These are phyloP conservation scores for Colletotrichum navitas DNA, from an alignment of 2,329 filamentous ascomycete genomes.

Conservation along the genomic window DNA sequence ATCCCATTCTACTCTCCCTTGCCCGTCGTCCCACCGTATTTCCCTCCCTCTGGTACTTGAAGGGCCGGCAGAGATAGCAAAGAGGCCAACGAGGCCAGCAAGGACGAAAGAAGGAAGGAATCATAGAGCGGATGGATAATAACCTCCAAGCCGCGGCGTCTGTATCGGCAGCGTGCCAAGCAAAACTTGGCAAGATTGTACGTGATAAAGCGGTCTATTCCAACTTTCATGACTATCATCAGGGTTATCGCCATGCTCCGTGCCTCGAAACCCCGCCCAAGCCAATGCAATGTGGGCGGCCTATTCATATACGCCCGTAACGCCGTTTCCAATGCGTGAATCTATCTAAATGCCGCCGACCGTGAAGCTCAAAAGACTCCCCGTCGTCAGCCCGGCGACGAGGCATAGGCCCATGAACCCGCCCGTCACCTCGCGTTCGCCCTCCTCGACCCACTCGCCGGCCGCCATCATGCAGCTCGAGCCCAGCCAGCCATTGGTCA, in stretches of 20 bases:
- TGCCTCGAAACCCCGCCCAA: neutral
- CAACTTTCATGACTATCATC: conserved; percentile 5
- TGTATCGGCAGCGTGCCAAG: neutral
- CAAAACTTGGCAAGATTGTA: neutral
- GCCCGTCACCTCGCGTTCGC: conserved; percentile 88
- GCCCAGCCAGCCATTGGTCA: conserved; percentile 88
- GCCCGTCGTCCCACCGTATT: neutral
- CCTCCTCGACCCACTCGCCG: conserved; percentile 81
- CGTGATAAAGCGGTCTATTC: neutral
- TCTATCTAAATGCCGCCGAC: conserved; percentile 63
- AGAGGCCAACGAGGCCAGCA: neutral
- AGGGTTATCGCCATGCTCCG: neutral
- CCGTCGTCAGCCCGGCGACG: conserved; percentile 84
- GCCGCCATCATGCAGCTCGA: conserved; percentile 94
- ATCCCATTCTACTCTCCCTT: neutral
- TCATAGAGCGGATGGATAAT: neutral
- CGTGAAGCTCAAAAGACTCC: conserved; percentile 91
- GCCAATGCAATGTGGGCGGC: neutral
- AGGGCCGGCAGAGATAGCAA: neutral
- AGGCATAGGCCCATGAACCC: conserved; percentile 94
- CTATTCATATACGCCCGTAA: conserved; percentile 23
- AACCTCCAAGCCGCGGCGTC: neutral
- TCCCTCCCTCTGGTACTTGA: neutral
- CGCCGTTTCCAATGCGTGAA: conserved; percentile 18
- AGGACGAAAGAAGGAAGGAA: neutral